Conservation (phyloP, 768 basidiomycete species). For the Piloderma croceum region DNA sequence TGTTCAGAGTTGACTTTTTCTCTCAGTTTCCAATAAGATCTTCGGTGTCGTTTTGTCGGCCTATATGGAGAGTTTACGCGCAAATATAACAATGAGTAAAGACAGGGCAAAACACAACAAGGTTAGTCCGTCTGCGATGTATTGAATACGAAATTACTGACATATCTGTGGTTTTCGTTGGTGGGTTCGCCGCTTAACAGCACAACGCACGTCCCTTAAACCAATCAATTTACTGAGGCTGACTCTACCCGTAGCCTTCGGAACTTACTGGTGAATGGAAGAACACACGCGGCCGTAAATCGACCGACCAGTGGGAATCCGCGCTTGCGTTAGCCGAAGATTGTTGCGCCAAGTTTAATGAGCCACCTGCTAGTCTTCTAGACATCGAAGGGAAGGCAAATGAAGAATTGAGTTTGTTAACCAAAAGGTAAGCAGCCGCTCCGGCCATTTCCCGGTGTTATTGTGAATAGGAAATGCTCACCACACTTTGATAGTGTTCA, state of each 20-base stretch:
- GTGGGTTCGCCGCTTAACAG: no score
- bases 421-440: constrained; percentile 6
- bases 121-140: no score
- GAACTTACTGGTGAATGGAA: constrained; percentile 4
- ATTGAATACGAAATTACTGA: no score
- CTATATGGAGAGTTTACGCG: constrained; percentile 15
- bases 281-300: constrained; percentile 10
- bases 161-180: no score
- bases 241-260: constrained; percentile 9
- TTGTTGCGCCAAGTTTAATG: constrained; percentile 6
- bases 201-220: no score
- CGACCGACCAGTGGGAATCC: constrained; percentile 8
- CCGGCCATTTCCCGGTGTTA: background rate
- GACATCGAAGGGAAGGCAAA: constrained; percentile 9
- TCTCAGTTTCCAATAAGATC: no score
- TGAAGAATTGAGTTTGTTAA: constrained; percentile 7
- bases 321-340: constrained; percentile 8
- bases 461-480: constrained; percentile 11
- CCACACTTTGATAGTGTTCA: constrained; percentile 10
- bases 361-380: constrained; percentile 1
- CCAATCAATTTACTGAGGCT: no score
- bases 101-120: constrained; percentile 4
- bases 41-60: constrained; percentile 13
- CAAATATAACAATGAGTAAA: constrained; percentile 6
- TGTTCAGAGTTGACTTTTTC: constrained; percentile 10